Evolutionary conservation across 2,329 filamentous ascomycete genomes (phyloP), one percentile per base, ranked within the genome.

Genomic region (Diaporthe vexans): DNA sequence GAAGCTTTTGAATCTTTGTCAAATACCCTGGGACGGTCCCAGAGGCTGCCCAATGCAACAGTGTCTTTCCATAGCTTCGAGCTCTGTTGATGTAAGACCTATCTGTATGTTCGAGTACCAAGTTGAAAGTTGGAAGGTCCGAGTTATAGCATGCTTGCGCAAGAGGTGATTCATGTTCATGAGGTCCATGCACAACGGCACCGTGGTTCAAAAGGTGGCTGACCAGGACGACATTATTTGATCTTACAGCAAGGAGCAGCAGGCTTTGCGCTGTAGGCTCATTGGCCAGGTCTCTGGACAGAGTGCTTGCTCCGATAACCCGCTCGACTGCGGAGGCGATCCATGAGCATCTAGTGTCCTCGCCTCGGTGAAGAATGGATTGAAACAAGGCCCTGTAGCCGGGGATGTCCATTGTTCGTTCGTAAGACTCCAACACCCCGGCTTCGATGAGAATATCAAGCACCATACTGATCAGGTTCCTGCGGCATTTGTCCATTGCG

Each of bases 401-500:
- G 7, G 29, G 10, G 33, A 3, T 7, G 3, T n/a, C n/a, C 56
- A 17, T 4, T 0, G n/a, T 35, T 5, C 9, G 56, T 15, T 58
- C 56, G 8, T 58, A 58, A 0, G 56, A 17, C 8, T 3, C 33
- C 11, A 58, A 24, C 0, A 24, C 21, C 7, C 33, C 56, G 10
- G 5, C 4, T 1, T 37, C 33, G 3, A 58, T 24, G 19, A 37
- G 10, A 4, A 37, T 37, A 4, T 37, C 21, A 2, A 58, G 11
- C 8, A 58, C 37, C 29, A 58, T 37, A 1, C 3, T 4, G 4
- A 58, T 4, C 4, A 37, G 11, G 24, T 1, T 9, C 1, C 4
- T n/a, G 2, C 33, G 56, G 11, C 33, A 37, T 19, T 3, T 4
- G 13, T 2, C 1, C 0, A 7, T 2, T 1, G 13, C 3, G 13